Evolutionary conservation across 2,329 filamentous ascomycete species (phyloP), one percentile per base, ranked within the genome.

Genomic region (Colletotrichum truncatum): DNA sequence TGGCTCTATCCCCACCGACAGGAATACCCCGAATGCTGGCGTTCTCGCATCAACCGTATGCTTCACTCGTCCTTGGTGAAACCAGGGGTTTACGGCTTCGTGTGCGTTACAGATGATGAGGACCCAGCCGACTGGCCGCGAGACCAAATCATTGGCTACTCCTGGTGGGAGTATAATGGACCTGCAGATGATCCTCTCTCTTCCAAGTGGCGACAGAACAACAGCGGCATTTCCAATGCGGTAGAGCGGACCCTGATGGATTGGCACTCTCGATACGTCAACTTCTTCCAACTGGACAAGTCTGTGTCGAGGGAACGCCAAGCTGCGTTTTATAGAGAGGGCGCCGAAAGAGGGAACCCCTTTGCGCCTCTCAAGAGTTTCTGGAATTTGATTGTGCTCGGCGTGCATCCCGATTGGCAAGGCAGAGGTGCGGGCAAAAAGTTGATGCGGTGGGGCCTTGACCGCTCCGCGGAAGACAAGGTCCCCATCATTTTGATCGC

Each of bases 41-140:
- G 54, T n/a, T 28, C 54, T 16, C 39, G 54, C 21, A 12, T 46
- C 9, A 28, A 18, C 6, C 54, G 39, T 30, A 21, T 7, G 14
- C 25, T 25, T n/a, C 25, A 43, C 4, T 0, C 3, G 3, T 18
- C 14, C 23, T 30, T 57, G 3, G 39, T 32, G 1, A 57, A 46
- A 16, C 54, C 54, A 10, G 41, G 54, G 3, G 12, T 38, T 16
- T 11, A 57, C 11, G n/a, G 26, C 2, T 38, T 57, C 41, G 41
- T 57, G 30, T 57, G 54, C 54, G 41, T 57, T 10, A 38, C 30
- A 7, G 54, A 57, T 4, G 21, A 48, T 8, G 30, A 57, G 11
- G 54, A 57, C 54, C 54, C 28, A 5, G 14, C 54, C 18, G 54
- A 46, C n/a, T 57, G 41, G 54, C 41, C 41, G 30, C 54, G 41